Evolutionary conservation across 1,284 basidiomycete genomes (phyloP), one percentile per base, ranked within the genome.

Genomic region (Malassezia japonica): DNA sequence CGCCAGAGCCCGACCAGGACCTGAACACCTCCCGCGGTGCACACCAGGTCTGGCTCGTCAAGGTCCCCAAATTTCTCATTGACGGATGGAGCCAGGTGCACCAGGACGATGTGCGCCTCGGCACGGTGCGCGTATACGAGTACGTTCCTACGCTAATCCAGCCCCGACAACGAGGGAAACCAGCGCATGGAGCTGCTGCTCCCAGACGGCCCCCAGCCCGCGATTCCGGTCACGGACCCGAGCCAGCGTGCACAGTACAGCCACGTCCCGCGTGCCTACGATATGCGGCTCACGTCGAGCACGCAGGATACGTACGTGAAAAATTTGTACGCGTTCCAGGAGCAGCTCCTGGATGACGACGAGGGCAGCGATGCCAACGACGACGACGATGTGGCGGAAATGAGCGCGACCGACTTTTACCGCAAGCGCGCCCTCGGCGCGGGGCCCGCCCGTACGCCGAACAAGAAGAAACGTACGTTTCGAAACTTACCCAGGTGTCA

Each of bases 41-140:
- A 16, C 61, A 64, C 24, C 61, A 62, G 24, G 62, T 68, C 1
- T 72, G 70, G 70, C 53, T 72, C 0, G 70, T 72, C 34, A 71
- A 76, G 68, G 74, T 79, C 24, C 78, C 78, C 10, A 69, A 75
- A 13, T 79, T 79, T 63, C 53, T 79, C 16, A 65, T 77, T 27
- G 76, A 79, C 51, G 71, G 74, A 27, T 79, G 78, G 78, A 68
- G 71, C 54, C 61, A 68, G 16, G 73, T 77, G 12, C 61, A 67
- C n/a, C 70, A 75, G 44, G 74, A 74, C 18, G 77, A 77, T 18
- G 64, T 75, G 28, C 68, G 75, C 4, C 55, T 79, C 12, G 78
- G 77, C 4, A 75, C 74, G 2, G 72, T 79, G 31, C 57, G 77
- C 1, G 74, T 79, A 1, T 78, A 78, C 56, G 76, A 76, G 60